Base-by-base conservation (phyloP, 2,329 filamentous ascomycete species). In the Trichoderma citrinoviride region DNA sequence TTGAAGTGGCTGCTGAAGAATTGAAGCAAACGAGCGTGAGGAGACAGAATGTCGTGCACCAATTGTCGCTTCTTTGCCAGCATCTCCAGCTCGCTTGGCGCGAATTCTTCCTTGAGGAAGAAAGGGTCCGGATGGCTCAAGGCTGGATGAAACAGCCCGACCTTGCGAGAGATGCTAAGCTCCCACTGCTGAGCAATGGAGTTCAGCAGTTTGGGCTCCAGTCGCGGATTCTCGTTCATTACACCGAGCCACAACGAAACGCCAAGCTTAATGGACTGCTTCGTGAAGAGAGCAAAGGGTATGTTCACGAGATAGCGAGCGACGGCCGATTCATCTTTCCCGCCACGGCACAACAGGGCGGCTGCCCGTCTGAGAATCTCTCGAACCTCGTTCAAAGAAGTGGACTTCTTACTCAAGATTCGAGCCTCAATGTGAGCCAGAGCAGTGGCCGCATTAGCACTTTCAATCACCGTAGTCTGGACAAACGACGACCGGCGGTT, bases 191-290 rank as follows among this genome's bases (percentile, higher is more conserved):
- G 90, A 10, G 90, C 90, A 71, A 98, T 91, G 74, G 96, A 92
- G 60, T 88, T 88, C 37, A 99, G 79, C 64, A 99, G 87, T 67
- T 93, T 88, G 8, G 94, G 86, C 76, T 97, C 93, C 77, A 97
- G 89, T 64, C 86, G 85, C 3, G 93, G 91, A 72, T 97, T 98
- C 75, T 99, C 95, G 71, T 98, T 95, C 72, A 98, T 96, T 15
- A 98, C 91, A 27, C 95, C 95, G 67, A 97, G 87, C 95, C 95
- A 99, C 7, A 99, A 81, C 4, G 95, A 97, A 41, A 97, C 90
- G 6, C 95, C 96, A 57, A 98, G 86, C 74, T 97, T 96, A 75
- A 99, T 95, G 2, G 93, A 95, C 72, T 96, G 91, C 75, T 96
- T 97, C 5, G 90, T 96, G 75, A 99, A 98, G 53, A 97, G 86